Evolutionary conservation across 805 yeast genomes (phyloP).

Genomic region (Ogataea methylovora): DNA sequence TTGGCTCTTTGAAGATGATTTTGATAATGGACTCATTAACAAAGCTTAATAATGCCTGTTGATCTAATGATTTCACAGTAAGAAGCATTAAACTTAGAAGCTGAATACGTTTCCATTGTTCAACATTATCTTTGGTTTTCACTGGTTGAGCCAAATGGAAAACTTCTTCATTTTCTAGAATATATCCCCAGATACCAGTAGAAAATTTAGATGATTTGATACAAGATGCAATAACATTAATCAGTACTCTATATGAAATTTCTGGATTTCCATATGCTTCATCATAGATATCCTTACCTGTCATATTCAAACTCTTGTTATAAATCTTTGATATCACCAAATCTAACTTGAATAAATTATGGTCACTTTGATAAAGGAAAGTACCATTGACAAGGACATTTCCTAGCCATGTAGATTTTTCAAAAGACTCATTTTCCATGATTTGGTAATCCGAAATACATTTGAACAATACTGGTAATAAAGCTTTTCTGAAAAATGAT

Average conservation of each 20-base stretch:
- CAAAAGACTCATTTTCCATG: constrained; percentile 25
- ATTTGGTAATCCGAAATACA: constrained; percentile 38
- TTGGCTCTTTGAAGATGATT: constrained; percentile 53
- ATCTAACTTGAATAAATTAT: constrained; percentile 54
- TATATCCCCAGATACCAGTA: constrained; percentile 22
- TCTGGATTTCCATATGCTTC: constrained; percentile 53
- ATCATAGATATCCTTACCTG: constrained; percentile 33
- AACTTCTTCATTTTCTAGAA: constrained; percentile 29
- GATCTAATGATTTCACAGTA: constrained; percentile 28
- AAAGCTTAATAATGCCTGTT: constrained; percentile 13
- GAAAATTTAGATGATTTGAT: constrained; percentile 23
- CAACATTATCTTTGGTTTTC: constrained; percentile 58
- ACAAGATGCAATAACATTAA: constrained; percentile 40
- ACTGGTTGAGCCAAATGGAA: constrained; percentile 41
- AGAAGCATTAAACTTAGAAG: constrained; percentile 46
- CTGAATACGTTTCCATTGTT: constrained; percentile 58
- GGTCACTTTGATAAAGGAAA: constrained; percentile 44
- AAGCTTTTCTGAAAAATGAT: constrained; percentile 56
- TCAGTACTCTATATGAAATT: constrained; percentile 40
- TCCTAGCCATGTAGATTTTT: constrained; percentile 41
- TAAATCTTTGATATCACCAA: constrained; percentile 44
- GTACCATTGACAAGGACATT: constrained; percentile 38
- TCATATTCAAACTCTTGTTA: constrained; percentile 34
- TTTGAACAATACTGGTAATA: constrained; percentile 53
- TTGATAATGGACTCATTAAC: constrained; percentile 23